Base-by-base conservation (phyloP, 306 rosid species). In the Alnus rubra region DNA sequence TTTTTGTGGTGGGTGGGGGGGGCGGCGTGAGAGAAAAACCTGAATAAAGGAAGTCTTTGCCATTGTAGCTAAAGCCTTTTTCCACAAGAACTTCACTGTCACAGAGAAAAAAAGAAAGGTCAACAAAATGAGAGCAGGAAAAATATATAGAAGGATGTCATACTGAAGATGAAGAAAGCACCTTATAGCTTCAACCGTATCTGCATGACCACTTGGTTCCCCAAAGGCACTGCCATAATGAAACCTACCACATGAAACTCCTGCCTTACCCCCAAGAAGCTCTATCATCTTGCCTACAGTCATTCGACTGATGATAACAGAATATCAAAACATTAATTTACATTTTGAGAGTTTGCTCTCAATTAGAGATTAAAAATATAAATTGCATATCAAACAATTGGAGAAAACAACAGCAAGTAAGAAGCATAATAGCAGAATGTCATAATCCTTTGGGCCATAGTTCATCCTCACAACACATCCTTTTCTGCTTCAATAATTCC, bases 201-300 rank as follows among this genome's bases (percentile, higher is more conserved):
- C 97, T n/a, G 98, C 98, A 85, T 94, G 98, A 74, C 98, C 98
- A 84, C 97, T 89, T 91, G 89, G 88, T 82, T 94, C 98, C 48
- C 98, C 98, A 77, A 94, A 94, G 76, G 98, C 98, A 90, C 97
- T 94, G 65, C 98, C 98, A 76, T 94, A 94, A 68, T 92, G 97
- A 88, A 92, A 94, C 86, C 85, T 90, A 33, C 98, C 98, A 82
- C 97, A 92, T 33, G 98, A 94, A 81, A 92, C 98, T 78, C 98
- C 98, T 11, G 97, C 97, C 84, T 94, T 94, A 73, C 98, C 91
- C 44, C 98, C 98, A 78, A 94, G 93, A 81, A 94, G 97, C 87
- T 92, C 98, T 77, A 94, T 94, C 98, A 94, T 94, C 90, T 94
- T 94, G 49, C 98, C 98, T 4, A 94, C 97, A 48, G 98, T 94